Evolutionary conservation across 768 basidiomycete genomes (phyloP), one percentile per base, ranked within the genome.

Genomic region (Tephrocybe sp.): DNA sequence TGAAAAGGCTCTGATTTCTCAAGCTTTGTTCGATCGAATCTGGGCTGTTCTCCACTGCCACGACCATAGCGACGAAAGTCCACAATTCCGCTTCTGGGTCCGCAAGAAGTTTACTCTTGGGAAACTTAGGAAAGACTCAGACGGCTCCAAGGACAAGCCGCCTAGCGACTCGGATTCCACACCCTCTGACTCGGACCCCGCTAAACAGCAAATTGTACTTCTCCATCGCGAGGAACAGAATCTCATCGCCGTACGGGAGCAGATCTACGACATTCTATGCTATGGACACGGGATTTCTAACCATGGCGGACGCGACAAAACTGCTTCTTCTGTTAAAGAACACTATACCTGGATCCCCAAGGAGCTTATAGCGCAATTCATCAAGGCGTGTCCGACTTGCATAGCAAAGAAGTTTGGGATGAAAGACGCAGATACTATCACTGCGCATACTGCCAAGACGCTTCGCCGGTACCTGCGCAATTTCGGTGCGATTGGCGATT

Each of bases 271-370:
- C 58, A 74, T 92, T 35, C 72, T 93, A 36, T 85, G 84, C 57
- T 84, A 84, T 57, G 85, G 82, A 55, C 91, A 92, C 56, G 78
- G 74, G 12, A 74, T 76, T 41, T 71, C 77, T 45, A 72, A 77
- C 9, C 90, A 92, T 60, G 87, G 83, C 12, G 90, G 89, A 22
- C 80, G 89, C 17, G 91, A 93, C 67, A 87, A 82, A 72, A 93
- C 91, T 0, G 81, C 79, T 50, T 73, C 76, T 2, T 72, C 82
- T 49, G 77, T 92, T 34, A 74, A 85, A 42, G 71, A 80, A 53
- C 78, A 80, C 59, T 93, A 90, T 65, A 84, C 87, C 8, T 92
- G 86, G 84, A 79, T 93, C 22, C 90, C 91, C 13, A 92, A 92
- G 68, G 85, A 89, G 60, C 82, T 93, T 36, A 80, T 91, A 40